Evolutionary conservation across 306 rosid species (phyloP).

Genomic region (Quercus berberidifolia): DNA sequence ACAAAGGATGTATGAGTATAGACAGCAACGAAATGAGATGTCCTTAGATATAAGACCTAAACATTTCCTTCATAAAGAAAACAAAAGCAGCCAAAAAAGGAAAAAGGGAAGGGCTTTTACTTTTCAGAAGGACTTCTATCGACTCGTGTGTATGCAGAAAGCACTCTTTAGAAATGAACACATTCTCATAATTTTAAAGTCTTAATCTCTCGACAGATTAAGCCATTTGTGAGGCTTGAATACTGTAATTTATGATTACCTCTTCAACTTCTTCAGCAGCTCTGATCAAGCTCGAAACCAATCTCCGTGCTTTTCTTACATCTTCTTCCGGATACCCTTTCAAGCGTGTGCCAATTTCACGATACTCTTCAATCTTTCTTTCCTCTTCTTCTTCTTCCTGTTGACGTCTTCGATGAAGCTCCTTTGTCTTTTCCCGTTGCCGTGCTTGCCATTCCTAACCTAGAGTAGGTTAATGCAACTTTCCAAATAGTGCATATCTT

Average conservation of each 20-base stretch:
- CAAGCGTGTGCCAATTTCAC: conserved; percentile 75
- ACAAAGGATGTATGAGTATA: background rate
- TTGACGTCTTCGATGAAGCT: conserved; percentile 44
- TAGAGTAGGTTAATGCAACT: conserved; percentile 32
- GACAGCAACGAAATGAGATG: background rate
- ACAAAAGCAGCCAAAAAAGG: background rate
- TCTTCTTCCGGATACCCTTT: conserved; percentile 88
- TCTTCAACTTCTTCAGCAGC: conserved; percentile 93
- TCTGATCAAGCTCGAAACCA: conserved; percentile 73
- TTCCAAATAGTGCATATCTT: conserved; percentile 19
- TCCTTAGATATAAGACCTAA: background rate
- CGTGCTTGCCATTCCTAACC: conserved; percentile 91
- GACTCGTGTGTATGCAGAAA: background rate
- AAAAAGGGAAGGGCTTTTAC: background rate
- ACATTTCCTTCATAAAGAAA: background rate
- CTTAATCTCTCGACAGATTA: background rate
- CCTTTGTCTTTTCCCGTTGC: conserved; percentile 69
- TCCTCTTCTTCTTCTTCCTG: conserved; percentile 90
- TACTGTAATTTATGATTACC: conserved; percentile 33
- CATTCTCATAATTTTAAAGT: background rate
- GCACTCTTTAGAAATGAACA: background rate
- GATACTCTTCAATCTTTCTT: conserved; percentile 71
- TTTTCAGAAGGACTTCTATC: background rate
- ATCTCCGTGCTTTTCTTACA: conserved; percentile 59
- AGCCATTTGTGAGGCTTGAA: background rate